Evolutionary conservation across 805 yeast genomes (phyloP), one percentile per base, ranked within the genome.

Genomic region (Starmerella sirachaensis): DNA sequence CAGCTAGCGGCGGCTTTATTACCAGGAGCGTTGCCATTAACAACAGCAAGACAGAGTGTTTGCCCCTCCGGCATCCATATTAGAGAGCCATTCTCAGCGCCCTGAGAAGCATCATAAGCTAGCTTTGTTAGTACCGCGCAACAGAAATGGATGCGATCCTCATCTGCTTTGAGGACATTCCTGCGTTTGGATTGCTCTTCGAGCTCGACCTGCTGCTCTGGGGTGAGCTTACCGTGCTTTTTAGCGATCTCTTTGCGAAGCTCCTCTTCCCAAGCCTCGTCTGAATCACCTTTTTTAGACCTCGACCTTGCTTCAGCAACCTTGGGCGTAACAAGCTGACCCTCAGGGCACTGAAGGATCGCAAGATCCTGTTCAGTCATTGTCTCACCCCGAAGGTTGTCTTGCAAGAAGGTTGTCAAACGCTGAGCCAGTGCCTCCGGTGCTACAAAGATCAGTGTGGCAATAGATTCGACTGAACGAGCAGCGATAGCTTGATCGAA

Each of bases 231-330:
- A 8, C 53, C 52, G 45, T 69, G 66, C 55, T 75, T 75, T 37
- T 66, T 65, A 1, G 78, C 76, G 25, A 85, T 64, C 52, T 84
- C 88, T 45, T 74, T 74, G 50, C 88, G 73, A 22, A 91, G 69
- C 35, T 71, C 70, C 48, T 78, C 85, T 54, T 91, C 98, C 97
- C 97, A 88, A 53, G 73, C 72, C 11, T 74, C 72, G 4, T 60
- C 63, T 23, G 59, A 59, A 22, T 63, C 61, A 11, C 62, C 59
- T 19, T 26, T 28, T 64, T 69, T 19, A 4, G 37, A 10, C 11
- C 26, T 25, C 18, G 33, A 30, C 19, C 40, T 32, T 8, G 32
- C 8, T 10, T 24, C 26, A 6, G 41, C 23, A 7, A 13, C 23
- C 4, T 33, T 36, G 11, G 79, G 91, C 37, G 78, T 55, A 31